Evolutionary conservation across 352 stramenopile genomes (phyloP).

Genomic region (Phytophthora capsici): DNA sequence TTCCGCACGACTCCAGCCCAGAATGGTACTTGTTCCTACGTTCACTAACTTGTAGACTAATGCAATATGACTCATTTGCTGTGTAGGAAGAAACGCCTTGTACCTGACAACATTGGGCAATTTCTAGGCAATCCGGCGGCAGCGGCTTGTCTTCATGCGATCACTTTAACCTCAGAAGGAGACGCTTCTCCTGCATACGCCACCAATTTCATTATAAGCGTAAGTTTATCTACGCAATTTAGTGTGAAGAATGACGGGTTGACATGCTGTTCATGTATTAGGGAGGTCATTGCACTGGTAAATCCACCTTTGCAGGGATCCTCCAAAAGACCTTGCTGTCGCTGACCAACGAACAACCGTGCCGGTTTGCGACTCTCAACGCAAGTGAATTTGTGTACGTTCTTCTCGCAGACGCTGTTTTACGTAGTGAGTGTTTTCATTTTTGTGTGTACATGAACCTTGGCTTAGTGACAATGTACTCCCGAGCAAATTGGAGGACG

Average conservation of each 20-base stretch:
- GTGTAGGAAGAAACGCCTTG: conserved; percentile 45
- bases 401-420: background rate
- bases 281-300: conserved; percentile 58
- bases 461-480: conserved; percentile 24
- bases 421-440: no score
- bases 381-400: conserved; percentile 47
- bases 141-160: conserved; percentile 28
- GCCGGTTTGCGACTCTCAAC: conserved; percentile 45
- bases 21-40: conserved; percentile 53
- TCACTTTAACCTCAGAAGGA: conserved; percentile 40
- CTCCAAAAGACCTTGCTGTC: conserved; percentile 39
- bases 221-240: no score
- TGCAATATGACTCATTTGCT: background rate
- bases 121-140: conserved; percentile 62
- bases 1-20: conserved; percentile 24
- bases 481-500: conserved; percentile 24
- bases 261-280: no score
- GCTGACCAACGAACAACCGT: conserved; percentile 23
- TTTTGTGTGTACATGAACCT: background rate
- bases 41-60: background rate
- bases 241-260: no score
- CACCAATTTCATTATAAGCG: conserved; percentile 80
- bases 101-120: conserved; percentile 38
- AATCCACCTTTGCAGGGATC: conserved; percentile 56
- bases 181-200: conserved; percentile 18